phyloP scores from a whole-genome alignment of 768 basidiomycete species.

The Boletus rufocinnamomeus region DNA sequence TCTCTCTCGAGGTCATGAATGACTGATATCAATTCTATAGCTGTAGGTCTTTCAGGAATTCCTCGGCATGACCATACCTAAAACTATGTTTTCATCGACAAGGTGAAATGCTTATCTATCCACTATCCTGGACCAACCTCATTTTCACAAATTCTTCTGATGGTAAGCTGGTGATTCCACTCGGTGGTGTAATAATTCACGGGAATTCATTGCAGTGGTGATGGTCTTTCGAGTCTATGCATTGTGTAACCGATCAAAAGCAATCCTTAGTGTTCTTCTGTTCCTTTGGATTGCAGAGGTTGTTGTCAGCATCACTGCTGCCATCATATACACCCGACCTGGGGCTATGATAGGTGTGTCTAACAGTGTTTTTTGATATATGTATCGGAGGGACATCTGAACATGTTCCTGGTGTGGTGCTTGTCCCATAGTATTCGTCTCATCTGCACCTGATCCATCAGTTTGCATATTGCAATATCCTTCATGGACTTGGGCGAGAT shows the following conservation, averaged over 20 bases:
- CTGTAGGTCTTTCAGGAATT: background rate
- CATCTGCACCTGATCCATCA: background rate
- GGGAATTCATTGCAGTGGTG: background rate
- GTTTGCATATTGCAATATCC: constrained; percentile 4
- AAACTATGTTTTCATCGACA: too few relatives aligned
- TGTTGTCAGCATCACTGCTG: background rate
- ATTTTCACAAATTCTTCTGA: constrained; percentile 2
- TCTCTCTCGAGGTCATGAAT: background rate
- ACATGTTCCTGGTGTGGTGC: too few relatives aligned
- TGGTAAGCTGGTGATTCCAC: background rate
- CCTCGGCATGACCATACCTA: background rate
- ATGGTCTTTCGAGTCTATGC: constrained; percentile 16
- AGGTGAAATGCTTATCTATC: background rate
- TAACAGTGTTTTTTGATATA: too few relatives aligned
- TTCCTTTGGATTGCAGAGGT: background rate
- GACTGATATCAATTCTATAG: background rate
- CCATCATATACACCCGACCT: background rate
- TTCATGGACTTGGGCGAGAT: constrained; percentile 7
- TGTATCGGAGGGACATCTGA: too few relatives aligned
- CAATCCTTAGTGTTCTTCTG: background rate
- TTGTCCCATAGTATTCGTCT: background rate
- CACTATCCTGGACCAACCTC: background rate
- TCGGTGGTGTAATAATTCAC: background rate
- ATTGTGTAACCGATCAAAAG: constrained; percentile 1
- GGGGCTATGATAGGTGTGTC: too few relatives aligned